phyloP scores from a whole-genome alignment of 345 rosid genomes.

The Trapa incisa region DNA sequence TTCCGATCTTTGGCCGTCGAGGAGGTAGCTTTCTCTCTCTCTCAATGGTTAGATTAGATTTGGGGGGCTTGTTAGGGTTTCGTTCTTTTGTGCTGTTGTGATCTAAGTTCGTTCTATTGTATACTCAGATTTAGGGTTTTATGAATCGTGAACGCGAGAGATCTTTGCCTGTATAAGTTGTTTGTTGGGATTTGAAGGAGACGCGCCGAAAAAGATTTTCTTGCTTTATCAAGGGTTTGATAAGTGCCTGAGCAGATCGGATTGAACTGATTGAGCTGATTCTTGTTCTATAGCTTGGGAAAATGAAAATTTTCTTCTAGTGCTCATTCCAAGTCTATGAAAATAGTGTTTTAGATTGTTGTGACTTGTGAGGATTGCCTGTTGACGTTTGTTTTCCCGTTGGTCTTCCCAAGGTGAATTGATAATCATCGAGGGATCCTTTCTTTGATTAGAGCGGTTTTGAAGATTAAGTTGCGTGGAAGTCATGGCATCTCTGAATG shows the following conservation, averaged over 20 bases:
- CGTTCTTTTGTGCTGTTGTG: background rate
- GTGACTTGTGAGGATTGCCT: background rate
- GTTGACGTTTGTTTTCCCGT: background rate
- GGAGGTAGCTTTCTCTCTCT: background rate
- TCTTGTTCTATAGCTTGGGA: background rate
- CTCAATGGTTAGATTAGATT: background rate
- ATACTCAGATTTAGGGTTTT: background rate
- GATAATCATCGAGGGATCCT: too few relatives aligned
- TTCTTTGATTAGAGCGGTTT: too few relatives aligned
- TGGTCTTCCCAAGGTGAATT: background rate
- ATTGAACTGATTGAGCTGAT: background rate
- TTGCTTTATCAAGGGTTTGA: background rate
- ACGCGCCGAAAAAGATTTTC: too few relatives aligned
- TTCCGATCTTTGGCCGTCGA: background rate
- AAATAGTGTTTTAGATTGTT: background rate
- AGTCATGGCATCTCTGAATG: slow-evolving; percentile 52
- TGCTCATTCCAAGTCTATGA: background rate
- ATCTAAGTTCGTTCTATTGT: background rate
- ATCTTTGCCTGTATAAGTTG: too few relatives aligned
- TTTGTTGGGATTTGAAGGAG: too few relatives aligned
- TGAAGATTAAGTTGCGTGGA: background rate
- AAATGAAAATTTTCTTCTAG: background rate
- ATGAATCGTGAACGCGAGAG: too few relatives aligned
- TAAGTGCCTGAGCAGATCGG: background rate
- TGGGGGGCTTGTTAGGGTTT: background rate